phyloP scores from a whole-genome alignment of 495 filamentous ascomycete genomes.

The Cercophora scortea region DNA sequence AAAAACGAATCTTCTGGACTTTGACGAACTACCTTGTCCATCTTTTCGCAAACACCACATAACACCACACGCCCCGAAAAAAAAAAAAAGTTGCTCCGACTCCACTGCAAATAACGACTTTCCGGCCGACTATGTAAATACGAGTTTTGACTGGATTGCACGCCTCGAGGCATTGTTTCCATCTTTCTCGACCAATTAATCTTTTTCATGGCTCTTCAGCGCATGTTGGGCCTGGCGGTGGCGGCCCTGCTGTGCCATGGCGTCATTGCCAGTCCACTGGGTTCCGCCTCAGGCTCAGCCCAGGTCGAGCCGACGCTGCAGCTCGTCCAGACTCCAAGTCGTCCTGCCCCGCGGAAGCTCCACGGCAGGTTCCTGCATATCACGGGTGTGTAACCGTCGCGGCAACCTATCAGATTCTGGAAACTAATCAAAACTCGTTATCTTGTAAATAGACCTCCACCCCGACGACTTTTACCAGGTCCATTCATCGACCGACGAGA shows the following conservation, averaged over 20 bases:
- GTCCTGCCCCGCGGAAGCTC: conserved; percentile 39
- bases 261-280: conserved; percentile 22
- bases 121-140: background rate
- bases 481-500: conserved; percentile 60
- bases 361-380: conserved; percentile 89
- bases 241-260: conserved; percentile 23
- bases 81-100: background rate
- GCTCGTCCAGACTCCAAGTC: background rate
- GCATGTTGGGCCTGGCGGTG: conserved; percentile 11
- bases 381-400: conserved; percentile 55
- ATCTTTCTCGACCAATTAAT: background rate
- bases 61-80: background rate
- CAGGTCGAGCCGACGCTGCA: no score
- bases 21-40: background rate
- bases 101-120: background rate
- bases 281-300: conserved; percentile 3
- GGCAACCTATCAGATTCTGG: background rate
- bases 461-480: conserved; percentile 78
- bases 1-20: no score
- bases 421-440: background rate
- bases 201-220: conserved; percentile 13
- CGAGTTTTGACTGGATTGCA: background rate
- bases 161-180: background rate
- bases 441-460: conserved; percentile 64
- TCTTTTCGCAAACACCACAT: background rate